phyloP scores from a whole-genome alignment of 2,329 filamentous ascomycete genomes.

The Calonectria crousiana region DNA sequence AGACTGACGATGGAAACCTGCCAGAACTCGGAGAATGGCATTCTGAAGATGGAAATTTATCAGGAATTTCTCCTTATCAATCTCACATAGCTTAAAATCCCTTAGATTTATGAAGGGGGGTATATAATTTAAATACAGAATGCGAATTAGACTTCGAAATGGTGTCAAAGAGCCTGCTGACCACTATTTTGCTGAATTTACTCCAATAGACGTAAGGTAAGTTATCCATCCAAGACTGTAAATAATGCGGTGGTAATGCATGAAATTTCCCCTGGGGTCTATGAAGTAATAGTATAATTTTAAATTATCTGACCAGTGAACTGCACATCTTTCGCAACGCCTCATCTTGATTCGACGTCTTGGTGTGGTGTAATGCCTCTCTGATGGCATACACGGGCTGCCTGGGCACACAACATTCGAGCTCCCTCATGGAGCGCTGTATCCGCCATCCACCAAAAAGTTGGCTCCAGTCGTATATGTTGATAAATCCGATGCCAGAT shows the following conservation, averaged over 20 bases:
- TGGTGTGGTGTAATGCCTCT: not conserved
- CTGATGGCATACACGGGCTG: not conserved
- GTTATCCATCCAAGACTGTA: too few species aligned
- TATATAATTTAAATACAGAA: not conserved
- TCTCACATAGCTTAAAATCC: not conserved
- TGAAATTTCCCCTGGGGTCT: not conserved
- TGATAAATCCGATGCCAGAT: conserved; percentile 39
- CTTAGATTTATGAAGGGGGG: not conserved
- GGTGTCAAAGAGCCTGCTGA: not conserved
- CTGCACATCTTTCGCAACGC: not conserved
- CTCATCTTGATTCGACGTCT: not conserved
- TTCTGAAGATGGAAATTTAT: not conserved
- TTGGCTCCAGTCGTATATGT: conserved; percentile 43
- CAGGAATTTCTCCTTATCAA: not conserved
- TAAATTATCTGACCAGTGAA: not conserved
- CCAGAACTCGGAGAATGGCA: not conserved
- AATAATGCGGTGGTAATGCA: not conserved
- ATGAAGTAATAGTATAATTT: not conserved
- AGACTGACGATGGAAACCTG: not conserved
- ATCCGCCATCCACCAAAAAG: conserved; percentile 39
- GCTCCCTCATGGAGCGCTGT: conserved; percentile 21
- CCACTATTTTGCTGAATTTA: not conserved
- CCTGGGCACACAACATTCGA: too few species aligned
- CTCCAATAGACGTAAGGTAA: not conserved
- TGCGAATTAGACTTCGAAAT: not conserved